Conservation (phyloP, 495 filamentous ascomycete species). For the Tuber aestivum region DNA sequence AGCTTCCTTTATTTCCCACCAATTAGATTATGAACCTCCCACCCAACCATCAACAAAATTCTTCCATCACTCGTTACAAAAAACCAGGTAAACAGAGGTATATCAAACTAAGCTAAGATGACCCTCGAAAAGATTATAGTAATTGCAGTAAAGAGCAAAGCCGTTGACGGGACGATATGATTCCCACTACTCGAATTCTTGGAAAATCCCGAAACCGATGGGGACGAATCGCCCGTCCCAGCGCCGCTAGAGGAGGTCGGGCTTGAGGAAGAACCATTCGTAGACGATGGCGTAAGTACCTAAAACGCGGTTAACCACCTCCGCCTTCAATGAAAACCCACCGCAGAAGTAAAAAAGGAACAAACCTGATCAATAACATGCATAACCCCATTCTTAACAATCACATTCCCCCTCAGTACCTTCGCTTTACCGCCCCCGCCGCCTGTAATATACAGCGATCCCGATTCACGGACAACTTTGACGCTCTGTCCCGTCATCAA, state of each 20-base stretch:
- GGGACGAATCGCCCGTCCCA: not conserved
- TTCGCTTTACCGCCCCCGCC: not conserved
- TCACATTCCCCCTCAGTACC: not conserved
- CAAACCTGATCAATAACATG: not conserved
- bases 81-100: not conserved
- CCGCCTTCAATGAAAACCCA: not conserved
- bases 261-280: not conserved
- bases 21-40: not conserved
- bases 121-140: not conserved
- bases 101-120: not conserved
- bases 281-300: not conserved
- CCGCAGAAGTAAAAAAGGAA: not conserved
- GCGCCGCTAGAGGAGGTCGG: not conserved
- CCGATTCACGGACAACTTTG: not conserved
- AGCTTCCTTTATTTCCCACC: no score
- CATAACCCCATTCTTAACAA: conserved; percentile 1
- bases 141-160: not conserved
- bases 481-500: not conserved
- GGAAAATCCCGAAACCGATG: not conserved
- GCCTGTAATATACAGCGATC: not conserved
- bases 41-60: not conserved
- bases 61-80: not conserved
- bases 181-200: not conserved
- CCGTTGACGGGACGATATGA: not conserved
- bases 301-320: not conserved